Evolutionary conservation across 139 green algal species (phyloP).

Genomic region (Ettlia oleoabundans): DNA sequence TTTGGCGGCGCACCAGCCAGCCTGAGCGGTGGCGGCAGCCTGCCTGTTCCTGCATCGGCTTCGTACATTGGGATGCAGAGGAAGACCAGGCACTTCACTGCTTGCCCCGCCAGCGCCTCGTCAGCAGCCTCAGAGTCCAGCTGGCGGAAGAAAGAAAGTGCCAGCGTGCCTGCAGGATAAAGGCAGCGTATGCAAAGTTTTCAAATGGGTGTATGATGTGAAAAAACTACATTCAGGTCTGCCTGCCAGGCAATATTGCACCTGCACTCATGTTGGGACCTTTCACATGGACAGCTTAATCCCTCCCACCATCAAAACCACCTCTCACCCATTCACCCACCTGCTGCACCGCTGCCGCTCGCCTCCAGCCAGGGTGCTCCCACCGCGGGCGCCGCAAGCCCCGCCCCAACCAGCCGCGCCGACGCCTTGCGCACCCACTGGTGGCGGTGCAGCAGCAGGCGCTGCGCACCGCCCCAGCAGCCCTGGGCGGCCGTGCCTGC

Average conservation of each 20-base stretch:
- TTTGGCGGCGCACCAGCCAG: not conserved
- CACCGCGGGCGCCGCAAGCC: slow-evolving; percentile 54
- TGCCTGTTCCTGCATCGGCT: slow-evolving; percentile 36
- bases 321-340: no score
- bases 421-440: slow-evolving; percentile 87
- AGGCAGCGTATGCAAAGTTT: no score
- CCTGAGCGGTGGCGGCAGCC: slow-evolving; percentile 10
- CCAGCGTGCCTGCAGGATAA: slow-evolving; percentile 43
- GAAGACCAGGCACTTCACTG: slow-evolving; percentile 83
- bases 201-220: no score
- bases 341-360: slow-evolving; percentile 10
- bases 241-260: no score
- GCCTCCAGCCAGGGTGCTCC: slow-evolving; percentile 38
- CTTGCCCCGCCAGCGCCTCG: slow-evolving; percentile 77
- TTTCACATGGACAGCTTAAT: no score
- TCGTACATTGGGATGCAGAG: slow-evolving; percentile 60
- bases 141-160: slow-evolving; percentile 69
- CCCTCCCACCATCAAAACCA: no score
- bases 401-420: slow-evolving; percentile 71
- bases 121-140: slow-evolving; percentile 72
- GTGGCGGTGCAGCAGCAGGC: slow-evolving; percentile 68
- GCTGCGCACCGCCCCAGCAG: slow-evolving; percentile 23
- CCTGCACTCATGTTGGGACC: no score
- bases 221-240: no score
- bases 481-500: not conserved